These are phyloP conservation scores for Globisporangium middletonii DNA, from an alignment of 352 stramenopile genomes.

Conservation along the genomic window DNA sequence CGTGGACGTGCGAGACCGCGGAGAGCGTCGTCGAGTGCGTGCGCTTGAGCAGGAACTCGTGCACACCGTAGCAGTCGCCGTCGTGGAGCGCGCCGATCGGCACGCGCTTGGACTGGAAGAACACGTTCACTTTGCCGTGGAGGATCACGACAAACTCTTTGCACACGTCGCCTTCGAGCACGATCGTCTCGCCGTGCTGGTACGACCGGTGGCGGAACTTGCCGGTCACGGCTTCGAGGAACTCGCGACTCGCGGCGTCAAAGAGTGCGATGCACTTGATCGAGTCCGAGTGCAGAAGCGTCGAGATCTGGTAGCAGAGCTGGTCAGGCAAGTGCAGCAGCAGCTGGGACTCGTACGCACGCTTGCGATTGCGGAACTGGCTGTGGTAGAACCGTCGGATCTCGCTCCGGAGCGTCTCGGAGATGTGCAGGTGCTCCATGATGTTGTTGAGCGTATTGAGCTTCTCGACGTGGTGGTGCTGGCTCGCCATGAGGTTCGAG, in stretches of 20 bases:
- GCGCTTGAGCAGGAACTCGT: slow-evolving; percentile 48
- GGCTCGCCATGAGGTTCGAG: slow-evolving; percentile 49
- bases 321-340: slow-evolving; percentile 62
- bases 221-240: slow-evolving; percentile 71
- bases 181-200: slow-evolving; percentile 67
- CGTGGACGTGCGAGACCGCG: slow-evolving; percentile 40
- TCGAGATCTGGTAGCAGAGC: slow-evolving; percentile 70
- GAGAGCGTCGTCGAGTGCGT: slow-evolving; percentile 41
- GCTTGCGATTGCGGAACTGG: slow-evolving; percentile 49
- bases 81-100: slow-evolving; percentile 52
- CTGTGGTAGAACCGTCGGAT: slow-evolving; percentile 75
- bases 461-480: slow-evolving; percentile 65
- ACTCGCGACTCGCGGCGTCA: slow-evolving; percentile 52
- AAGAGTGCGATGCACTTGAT: slow-evolving; percentile 56
- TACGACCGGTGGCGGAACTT: slow-evolving; percentile 72
- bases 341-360: slow-evolving; percentile 65
- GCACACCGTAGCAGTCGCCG: slow-evolving; percentile 65
- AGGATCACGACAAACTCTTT: slow-evolving; percentile 64
- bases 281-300: slow-evolving; percentile 53
- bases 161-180: slow-evolving; percentile 60
- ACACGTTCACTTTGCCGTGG: slow-evolving; percentile 63
- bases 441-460: slow-evolving; percentile 59
- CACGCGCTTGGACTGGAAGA: slow-evolving; percentile 34
- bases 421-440: slow-evolving; percentile 56
- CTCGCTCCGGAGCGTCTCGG: slow-evolving; percentile 39